A percentile compares a stretch with the other conserved stretches of the same genome.
Conservation (phyloP, 345 rosid genomes). For the Xanthoceras sorbifolium region DNA sequence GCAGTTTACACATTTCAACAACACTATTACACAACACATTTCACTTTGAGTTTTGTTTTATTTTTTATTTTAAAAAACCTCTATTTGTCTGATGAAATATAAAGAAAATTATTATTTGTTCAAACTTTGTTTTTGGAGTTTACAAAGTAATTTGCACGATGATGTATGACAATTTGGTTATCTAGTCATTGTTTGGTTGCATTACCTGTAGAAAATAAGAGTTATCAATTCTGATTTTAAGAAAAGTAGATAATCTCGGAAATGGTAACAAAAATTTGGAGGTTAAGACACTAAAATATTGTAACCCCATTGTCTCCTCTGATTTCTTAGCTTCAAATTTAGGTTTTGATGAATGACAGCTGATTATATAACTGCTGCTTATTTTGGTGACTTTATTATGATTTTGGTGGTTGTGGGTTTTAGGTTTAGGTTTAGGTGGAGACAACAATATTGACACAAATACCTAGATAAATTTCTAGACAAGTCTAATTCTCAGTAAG, state of each 20-base stretch:
- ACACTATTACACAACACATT: no score
- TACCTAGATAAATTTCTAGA: conserved; percentile 93
- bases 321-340: not conserved
- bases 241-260: not conserved
- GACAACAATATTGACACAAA: conserved; percentile 74
- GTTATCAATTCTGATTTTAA: not conserved
- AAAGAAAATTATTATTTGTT: no score
- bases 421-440: conserved; percentile 91
- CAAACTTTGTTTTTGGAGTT: no score
- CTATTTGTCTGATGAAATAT: conserved; percentile 7
- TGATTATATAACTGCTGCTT: no score
- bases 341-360: no score
- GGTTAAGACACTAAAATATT: not conserved
- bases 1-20: no score
- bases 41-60: conserved; percentile 43
- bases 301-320: not conserved
- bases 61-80: not conserved
- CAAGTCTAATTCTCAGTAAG: conserved; percentile 76
- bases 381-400: not conserved
- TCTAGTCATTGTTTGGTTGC: no score
- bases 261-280: not conserved
- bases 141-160: no score
- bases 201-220: no score
- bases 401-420: conserved; percentile 7
- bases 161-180: no score